A percentile compares a stretch with the other conserved stretches of the same genome.
phyloP scores from a whole-genome alignment of 352 stramenopile genomes.

The Phytopythium vexans region DNA sequence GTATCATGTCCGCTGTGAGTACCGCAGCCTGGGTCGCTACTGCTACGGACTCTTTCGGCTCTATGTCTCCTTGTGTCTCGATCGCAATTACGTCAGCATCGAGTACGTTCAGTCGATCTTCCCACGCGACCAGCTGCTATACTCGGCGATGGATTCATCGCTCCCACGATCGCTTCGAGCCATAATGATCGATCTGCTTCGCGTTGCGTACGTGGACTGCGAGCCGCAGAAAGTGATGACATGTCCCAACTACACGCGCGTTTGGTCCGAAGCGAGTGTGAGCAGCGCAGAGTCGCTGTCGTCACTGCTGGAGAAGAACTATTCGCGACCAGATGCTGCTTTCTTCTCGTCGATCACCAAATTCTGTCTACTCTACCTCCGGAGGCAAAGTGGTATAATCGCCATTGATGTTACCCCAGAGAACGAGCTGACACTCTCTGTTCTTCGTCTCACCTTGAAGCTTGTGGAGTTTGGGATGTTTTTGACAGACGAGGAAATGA shows the following conservation, averaged over 20 bases:
- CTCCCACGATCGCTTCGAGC: slow-evolving; percentile 57
- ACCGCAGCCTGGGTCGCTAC: slow-evolving; percentile 53
- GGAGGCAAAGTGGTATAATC: slow-evolving; percentile 35
- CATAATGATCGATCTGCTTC: slow-evolving; percentile 62
- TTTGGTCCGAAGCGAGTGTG: slow-evolving; percentile 54
- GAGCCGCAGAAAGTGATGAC: slow-evolving; percentile 58
- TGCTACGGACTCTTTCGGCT: slow-evolving; percentile 70
- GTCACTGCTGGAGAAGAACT: slow-evolving; percentile 20
- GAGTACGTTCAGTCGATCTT: slow-evolving; percentile 64
- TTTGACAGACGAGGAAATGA: slow-evolving; percentile 36
- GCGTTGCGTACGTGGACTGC: slow-evolving; percentile 66
- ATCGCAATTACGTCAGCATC: slow-evolving; percentile 78
- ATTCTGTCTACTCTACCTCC: slow-evolving; percentile 44
- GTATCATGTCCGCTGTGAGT: slow-evolving; percentile 48
- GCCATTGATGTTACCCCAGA: slow-evolving; percentile 51
- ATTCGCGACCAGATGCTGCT: slow-evolving; percentile 31
- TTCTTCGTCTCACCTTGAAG: slow-evolving; percentile 51
- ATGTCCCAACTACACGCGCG: slow-evolving; percentile 64
- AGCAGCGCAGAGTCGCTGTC: slow-evolving; percentile 27
- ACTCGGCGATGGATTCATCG: slow-evolving; percentile 36
- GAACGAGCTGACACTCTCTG: slow-evolving; percentile 58
- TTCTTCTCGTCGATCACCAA: slow-evolving; percentile 55
- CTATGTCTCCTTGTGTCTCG: slow-evolving; percentile 64
- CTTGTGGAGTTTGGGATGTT: slow-evolving; percentile 73
- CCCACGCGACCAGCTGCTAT: slow-evolving; percentile 48